A percentile compares a stretch with the other conserved stretches of the same genome.
Evolutionary conservation across 2,329 filamentous ascomycete genomes (phyloP).

Genomic region (Colletotrichum tropicicola): DNA sequence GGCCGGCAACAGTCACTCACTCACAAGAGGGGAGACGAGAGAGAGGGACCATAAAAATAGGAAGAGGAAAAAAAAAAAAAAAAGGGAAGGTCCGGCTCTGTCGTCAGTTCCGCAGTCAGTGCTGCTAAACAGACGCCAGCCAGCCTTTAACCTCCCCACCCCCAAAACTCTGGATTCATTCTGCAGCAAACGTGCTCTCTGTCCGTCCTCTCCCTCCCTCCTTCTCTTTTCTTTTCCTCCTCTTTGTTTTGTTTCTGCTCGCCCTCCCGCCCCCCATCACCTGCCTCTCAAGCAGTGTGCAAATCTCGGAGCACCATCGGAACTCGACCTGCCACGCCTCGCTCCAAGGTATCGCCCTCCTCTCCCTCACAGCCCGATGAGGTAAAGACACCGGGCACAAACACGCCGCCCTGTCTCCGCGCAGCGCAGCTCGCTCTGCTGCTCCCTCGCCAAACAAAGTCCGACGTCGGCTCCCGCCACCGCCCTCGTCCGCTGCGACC

Average conservation of each 20-base stretch:
- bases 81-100: too few species aligned
- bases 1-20: too few species aligned
- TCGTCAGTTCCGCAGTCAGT: too few species aligned
- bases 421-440: background rate
- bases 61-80: too few species aligned
- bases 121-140: too few species aligned
- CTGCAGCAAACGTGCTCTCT: conserved; percentile 16
- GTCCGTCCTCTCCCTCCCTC: conserved; percentile 3
- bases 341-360: background rate
- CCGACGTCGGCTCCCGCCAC: conserved; percentile 16
- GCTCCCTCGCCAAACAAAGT: background rate
- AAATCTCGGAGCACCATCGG: background rate
- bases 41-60: too few species aligned
- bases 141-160: conserved; percentile 5
- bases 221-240: background rate
- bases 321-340: background rate
- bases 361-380: background rate
- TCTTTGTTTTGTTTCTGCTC: background rate
- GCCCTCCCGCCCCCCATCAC: background rate
- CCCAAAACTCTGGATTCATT: conserved; percentile 6
- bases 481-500: conserved; percentile 12
- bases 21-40: too few species aligned
- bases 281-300: background rate
- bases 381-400: background rate
- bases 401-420: background rate